phyloP scores from a whole-genome alignment of 352 stramenopile genomes.

The Pythium vanterpoolii region DNA sequence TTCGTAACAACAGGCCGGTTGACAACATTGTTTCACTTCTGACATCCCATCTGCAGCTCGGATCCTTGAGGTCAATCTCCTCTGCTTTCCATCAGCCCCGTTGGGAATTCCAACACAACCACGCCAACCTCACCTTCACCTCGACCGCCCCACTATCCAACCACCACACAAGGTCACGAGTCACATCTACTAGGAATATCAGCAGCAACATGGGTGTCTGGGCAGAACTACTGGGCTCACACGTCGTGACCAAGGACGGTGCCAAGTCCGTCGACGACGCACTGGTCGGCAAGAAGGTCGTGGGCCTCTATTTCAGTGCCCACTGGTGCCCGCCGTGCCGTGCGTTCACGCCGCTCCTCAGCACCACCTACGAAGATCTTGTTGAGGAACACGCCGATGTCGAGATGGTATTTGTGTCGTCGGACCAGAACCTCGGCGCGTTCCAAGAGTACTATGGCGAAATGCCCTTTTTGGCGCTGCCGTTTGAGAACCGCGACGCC shows the following conservation, averaged over 20 bases:
- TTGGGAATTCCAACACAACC: too few species aligned
- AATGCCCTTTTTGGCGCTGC: constrained; percentile 93
- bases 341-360: constrained; percentile 93
- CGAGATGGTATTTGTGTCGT: constrained; percentile 89
- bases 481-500: constrained; percentile 76
- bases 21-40: constrained; percentile 1
- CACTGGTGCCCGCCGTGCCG: constrained; percentile 95
- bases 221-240: constrained; percentile 62
- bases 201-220: constrained; percentile 39
- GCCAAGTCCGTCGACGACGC: constrained; percentile 64
- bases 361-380: constrained; percentile 88
- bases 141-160: too few species aligned
- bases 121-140: too few species aligned
- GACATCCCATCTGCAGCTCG: not conserved
- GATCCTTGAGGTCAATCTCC: constrained; percentile 1
- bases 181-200: not conserved
- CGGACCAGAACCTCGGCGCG: constrained; percentile 61
- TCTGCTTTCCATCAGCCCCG: too few species aligned
- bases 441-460: constrained; percentile 92
- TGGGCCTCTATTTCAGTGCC: constrained; percentile 96
- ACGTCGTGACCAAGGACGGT: constrained; percentile 75
- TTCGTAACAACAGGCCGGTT: not conserved
- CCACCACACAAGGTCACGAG: not conserved
- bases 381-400: constrained; percentile 84
- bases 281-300: constrained; percentile 73